phyloP scores from a whole-genome alignment of 768 basidiomycete genomes.

The Lepiota venenata region DNA sequence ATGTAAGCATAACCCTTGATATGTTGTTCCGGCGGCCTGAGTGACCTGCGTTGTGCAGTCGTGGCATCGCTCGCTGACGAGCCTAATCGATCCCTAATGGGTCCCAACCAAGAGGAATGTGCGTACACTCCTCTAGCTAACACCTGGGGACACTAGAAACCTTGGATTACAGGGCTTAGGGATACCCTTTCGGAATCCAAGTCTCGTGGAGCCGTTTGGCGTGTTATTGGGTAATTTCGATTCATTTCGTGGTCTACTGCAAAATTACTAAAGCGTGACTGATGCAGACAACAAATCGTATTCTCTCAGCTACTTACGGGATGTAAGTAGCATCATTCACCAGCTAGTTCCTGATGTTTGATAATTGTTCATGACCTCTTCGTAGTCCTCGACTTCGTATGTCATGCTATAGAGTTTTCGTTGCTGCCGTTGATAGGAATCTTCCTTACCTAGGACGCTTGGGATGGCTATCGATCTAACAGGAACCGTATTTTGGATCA shows the following conservation, averaged over 20 bases:
- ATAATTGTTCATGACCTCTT: no score
- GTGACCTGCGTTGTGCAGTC: neutral
- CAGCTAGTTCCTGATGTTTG: neutral
- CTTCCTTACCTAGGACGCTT: conserved; percentile 38
- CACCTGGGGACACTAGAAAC: neutral
- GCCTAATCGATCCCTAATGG: conserved; percentile 50
- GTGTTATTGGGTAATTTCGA: conserved; percentile 41
- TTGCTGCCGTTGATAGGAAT: neutral
- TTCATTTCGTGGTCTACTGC: neutral
- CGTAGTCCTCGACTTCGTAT: conserved; percentile 3
- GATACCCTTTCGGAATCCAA: conserved; percentile 43
- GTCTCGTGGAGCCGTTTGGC: conserved; percentile 48
- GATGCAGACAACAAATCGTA: conserved; percentile 49
- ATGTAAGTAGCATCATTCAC: neutral
- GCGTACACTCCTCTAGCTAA: neutral
- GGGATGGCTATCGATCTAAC: conserved; percentile 61
- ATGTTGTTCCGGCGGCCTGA: neutral
- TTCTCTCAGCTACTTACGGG: conserved; percentile 40
- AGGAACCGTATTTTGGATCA: conserved; percentile 42
- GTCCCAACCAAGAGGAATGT: conserved; percentile 53
- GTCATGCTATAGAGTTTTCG: neutral
- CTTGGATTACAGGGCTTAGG: conserved; percentile 34
- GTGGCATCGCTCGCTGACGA: conserved; percentile 6
- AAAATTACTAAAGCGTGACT: neutral
- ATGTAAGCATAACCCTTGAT: conserved; percentile 8